phyloP scores from a whole-genome alignment of 2,329 filamentous ascomycete genomes.

The Anthostomella pinea region DNA sequence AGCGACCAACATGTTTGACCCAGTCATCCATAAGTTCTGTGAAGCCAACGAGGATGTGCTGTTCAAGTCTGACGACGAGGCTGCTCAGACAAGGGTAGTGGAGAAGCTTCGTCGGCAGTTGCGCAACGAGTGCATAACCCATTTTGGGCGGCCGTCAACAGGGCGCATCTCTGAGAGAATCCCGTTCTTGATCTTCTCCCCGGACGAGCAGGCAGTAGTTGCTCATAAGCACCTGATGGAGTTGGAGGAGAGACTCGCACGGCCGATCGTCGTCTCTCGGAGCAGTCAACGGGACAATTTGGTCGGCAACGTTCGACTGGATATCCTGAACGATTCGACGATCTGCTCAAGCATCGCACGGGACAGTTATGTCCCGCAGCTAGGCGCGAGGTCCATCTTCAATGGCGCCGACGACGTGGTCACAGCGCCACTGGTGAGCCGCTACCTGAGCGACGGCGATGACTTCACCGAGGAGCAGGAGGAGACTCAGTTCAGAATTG shows the following conservation, averaged over 20 bases:
- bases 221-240: conserved; percentile 41
- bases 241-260: conserved; percentile 23
- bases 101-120: conserved; percentile 14
- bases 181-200: conserved; percentile 24
- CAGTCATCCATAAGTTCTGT: conserved; percentile 37
- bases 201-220: conserved; percentile 35
- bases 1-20: conserved; percentile 41
- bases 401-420: conserved; percentile 21
- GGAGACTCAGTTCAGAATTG: conserved; percentile 20
- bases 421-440: conserved; percentile 20
- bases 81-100: conserved; percentile 9
- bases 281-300: conserved; percentile 28
- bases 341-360: conserved; percentile 32
- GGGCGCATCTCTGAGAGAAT: conserved; percentile 37
- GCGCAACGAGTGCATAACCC: conserved; percentile 8
- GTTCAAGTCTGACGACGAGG: conserved; percentile 4
- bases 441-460: conserved; percentile 30
- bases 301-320: conserved; percentile 33
- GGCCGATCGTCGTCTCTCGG: conserved; percentile 28
- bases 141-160: conserved; percentile 35
- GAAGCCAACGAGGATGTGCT: conserved; percentile 13
- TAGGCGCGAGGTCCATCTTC: conserved; percentile 34
- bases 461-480: conserved; percentile 27
- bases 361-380: conserved; percentile 30
- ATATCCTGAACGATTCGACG: conserved; percentile 26